Conservation (phyloP, 2,329 filamentous ascomycete species). For the Alternaria solani region DNA sequence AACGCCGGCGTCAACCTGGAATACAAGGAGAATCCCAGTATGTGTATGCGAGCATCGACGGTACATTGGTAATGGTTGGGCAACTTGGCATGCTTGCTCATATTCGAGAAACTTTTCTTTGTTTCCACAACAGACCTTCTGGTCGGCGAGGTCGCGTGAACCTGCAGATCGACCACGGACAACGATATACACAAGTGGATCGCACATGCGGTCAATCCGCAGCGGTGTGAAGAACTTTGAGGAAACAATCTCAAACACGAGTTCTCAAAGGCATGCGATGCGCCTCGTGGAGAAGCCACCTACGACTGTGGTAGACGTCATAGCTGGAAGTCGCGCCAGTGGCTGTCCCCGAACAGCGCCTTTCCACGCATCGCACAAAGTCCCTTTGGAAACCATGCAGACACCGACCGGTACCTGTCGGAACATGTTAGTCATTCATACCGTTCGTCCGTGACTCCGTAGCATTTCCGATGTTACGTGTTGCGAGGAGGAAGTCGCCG, state of each 20-base stretch:
- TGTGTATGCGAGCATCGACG: neutral
- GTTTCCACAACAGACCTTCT: constrained; percentile 2
- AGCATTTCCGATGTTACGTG: neutral
- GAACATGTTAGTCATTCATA: neutral
- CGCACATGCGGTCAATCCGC: neutral
- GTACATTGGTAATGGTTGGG: neutral
- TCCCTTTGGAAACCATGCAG: neutral
- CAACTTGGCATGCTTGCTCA: constrained; percentile 3
- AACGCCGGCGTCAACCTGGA: neutral
- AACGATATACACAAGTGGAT: constrained; percentile 2
- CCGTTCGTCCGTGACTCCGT: neutral
- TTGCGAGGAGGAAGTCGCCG: neutral
- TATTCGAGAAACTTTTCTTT: constrained; percentile 6
- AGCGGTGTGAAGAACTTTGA: neutral
- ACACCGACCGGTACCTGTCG: neutral
- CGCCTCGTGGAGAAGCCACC: neutral
- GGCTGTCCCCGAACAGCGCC: neutral
- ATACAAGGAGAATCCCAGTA: neutral
- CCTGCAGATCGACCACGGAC: neutral
- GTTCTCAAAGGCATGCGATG: neutral
- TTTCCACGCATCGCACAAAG: neutral
- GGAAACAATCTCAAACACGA: neutral
- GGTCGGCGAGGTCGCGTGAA: constrained; percentile 17
- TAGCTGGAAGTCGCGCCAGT: neutral
- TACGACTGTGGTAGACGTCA: neutral